Evolutionary conservation across 306 rosid genomes (phyloP).

Genomic region (Cyclanthera cordifolia): DNA sequence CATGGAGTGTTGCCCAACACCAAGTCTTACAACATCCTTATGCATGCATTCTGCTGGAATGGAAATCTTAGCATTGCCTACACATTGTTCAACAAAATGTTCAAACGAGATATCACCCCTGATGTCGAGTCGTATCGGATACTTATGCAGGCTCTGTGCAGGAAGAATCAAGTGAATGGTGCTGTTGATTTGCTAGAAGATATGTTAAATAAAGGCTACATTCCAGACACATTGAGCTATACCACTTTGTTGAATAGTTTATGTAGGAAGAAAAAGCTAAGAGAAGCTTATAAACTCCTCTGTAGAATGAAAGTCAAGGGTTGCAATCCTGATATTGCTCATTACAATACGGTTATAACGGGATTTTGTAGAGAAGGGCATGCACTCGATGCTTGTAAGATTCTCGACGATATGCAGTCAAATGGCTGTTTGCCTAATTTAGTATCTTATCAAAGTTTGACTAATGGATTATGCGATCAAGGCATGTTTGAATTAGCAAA

Average conservation of each 20-base stretch:
- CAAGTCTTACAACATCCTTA: slow-evolving; percentile 53
- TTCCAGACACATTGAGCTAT: slow-evolving; percentile 68
- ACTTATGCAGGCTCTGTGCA: slow-evolving; percentile 75
- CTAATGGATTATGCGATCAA: slow-evolving; percentile 46
- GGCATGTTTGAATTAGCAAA: slow-evolving; percentile 64
- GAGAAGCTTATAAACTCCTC: slow-evolving; percentile 83
- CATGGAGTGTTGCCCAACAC: slow-evolving; percentile 44
- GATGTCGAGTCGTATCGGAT: slow-evolving; percentile 66
- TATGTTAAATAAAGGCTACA: slow-evolving; percentile 79
- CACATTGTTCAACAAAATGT: slow-evolving; percentile 68
- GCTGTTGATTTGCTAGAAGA: slow-evolving; percentile 72
- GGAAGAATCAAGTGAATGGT: slow-evolving; percentile 68
- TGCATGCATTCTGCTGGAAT: slow-evolving; percentile 49
- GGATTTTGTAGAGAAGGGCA: slow-evolving; percentile 85
- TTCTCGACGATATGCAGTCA: slow-evolving; percentile 53
- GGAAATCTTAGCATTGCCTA: slow-evolving; percentile 72
- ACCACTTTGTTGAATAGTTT: slow-evolving; percentile 80
- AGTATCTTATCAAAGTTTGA: slow-evolving; percentile 61
- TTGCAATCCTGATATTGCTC: slow-evolving; percentile 79
- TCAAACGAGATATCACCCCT: slow-evolving; percentile 49
- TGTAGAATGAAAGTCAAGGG: slow-evolving; percentile 95
- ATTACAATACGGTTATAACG: slow-evolving; percentile 54
- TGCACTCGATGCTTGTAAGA: slow-evolving; percentile 60
- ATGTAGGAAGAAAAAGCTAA: slow-evolving; percentile 78
- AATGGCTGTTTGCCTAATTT: slow-evolving; percentile 72